phyloP scores from a whole-genome alignment of 2,329 filamentous ascomycete species.

The Nemania diffusa region DNA sequence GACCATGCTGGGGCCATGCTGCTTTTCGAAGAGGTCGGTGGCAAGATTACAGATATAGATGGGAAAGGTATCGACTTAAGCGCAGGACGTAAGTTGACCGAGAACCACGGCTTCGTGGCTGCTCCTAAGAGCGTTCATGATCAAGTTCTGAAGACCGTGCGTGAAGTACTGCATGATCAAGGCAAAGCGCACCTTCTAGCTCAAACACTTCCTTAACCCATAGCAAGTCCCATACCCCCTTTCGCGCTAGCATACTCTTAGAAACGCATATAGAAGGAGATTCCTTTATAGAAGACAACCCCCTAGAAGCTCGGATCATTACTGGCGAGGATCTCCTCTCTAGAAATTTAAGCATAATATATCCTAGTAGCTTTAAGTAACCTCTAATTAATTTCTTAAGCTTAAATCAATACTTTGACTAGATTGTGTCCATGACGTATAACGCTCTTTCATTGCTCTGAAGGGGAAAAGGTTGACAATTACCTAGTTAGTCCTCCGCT shows the following conservation, averaged over 20 bases:
- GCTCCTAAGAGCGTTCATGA: conserved; percentile 59
- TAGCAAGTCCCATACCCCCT: background rate
- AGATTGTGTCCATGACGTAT: too few species aligned
- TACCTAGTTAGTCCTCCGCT: too few species aligned
- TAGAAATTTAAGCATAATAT: background rate
- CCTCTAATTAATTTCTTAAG: too few species aligned
- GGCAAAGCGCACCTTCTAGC: conserved; percentile 50
- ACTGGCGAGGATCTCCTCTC: too few species aligned
- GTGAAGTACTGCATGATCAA: conserved; percentile 49
- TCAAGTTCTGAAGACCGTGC: conserved; percentile 54
- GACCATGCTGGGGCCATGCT: conserved; percentile 70
- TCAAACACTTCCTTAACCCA: conserved; percentile 5
- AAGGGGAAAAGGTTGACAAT: too few species aligned
- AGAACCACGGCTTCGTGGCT: conserved; percentile 67
- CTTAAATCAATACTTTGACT: too few species aligned
- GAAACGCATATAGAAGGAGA: background rate
- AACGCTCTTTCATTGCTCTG: too few species aligned
- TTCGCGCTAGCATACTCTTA: background rate
- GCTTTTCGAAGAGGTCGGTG: conserved; percentile 66
- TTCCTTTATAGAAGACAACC: background rate
- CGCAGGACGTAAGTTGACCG: conserved; percentile 59
- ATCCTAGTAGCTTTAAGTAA: background rate
- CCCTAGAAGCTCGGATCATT: background rate
- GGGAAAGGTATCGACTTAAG: conserved; percentile 62
- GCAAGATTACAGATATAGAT: conserved; percentile 64